Conservation (phyloP, 805 yeast genomes). For the Teunomyces aglyptinius region DNA sequence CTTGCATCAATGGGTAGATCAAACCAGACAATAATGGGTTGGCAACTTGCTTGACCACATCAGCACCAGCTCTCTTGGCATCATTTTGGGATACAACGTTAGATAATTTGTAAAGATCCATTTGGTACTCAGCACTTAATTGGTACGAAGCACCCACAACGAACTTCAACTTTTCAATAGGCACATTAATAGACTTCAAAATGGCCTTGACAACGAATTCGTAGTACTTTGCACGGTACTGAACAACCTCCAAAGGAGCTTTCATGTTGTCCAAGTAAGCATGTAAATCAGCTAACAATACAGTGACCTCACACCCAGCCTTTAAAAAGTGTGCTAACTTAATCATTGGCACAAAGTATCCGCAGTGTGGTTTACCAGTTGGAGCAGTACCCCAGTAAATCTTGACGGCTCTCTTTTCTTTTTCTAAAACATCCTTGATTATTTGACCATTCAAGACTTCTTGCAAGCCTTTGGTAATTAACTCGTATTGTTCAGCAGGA, state of each 20-base stretch:
- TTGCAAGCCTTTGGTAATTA: constrained; percentile 84
- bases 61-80: constrained; percentile 99
- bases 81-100: constrained; percentile 90
- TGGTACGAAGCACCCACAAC: constrained; percentile 92
- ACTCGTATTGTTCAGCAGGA: constrained; percentile 63
- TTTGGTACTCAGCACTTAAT: constrained; percentile 67
- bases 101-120: constrained; percentile 85
- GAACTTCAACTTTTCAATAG: constrained; percentile 83
- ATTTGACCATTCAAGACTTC: constrained; percentile 88
- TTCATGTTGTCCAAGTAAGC: constrained; percentile 98
- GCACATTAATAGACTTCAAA: constrained; percentile 81
- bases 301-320: constrained; percentile 95
- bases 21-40: constrained; percentile 92
- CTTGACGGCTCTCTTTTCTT: constrained; percentile 75
- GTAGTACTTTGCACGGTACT: constrained; percentile 86
- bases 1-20: constrained; percentile 98
- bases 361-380: constrained; percentile 98
- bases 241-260: constrained; percentile 91
- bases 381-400: constrained; percentile 99
- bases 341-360: constrained; percentile 97
- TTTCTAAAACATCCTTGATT: constrained; percentile 78
- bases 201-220: constrained; percentile 82
- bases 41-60: constrained; percentile 95
- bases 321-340: constrained; percentile 90
- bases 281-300: constrained; percentile 90